phyloP scores from a whole-genome alignment of 2,329 filamentous ascomycete species.

The Apiospora koreana region DNA sequence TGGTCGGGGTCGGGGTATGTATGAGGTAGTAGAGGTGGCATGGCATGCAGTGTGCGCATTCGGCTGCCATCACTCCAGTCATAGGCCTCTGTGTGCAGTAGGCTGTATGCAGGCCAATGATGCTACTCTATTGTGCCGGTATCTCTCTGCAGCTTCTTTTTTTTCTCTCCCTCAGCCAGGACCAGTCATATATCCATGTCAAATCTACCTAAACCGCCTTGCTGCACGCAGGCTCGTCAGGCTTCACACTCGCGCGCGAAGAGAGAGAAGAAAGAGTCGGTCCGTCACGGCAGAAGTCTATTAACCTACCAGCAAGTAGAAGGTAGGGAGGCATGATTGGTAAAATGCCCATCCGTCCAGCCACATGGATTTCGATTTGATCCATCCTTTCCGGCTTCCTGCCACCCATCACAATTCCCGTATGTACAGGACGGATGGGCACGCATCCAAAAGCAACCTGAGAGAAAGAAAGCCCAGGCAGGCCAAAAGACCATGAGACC shows the following conservation, averaged over 20 bases:
- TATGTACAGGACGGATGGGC: neutral
- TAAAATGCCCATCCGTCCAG: neutral
- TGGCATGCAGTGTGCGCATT: neutral
- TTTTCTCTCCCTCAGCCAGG: neutral
- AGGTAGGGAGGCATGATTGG: neutral
- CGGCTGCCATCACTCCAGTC: slow-evolving; percentile 7
- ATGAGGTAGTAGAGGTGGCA: neutral
- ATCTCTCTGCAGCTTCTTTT: neutral
- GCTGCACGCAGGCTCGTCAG: slow-evolving; percentile 7
- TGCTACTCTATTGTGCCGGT: slow-evolving; percentile 3
- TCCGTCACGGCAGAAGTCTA: neutral
- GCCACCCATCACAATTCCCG: neutral
- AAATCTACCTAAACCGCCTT: slow-evolving; percentile 7
- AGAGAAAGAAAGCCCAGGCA: neutral
- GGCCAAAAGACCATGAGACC: neutral
- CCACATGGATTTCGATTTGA: neutral
- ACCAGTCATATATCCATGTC: neutral
- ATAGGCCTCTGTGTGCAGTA: neutral
- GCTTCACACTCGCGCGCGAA: neutral
- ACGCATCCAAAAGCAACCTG: neutral
- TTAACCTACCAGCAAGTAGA: neutral
- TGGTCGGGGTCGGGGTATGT: slow-evolving; percentile 4
- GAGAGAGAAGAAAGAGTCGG: neutral
- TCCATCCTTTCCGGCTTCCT: neutral
- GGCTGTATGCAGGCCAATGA: slow-evolving; percentile 8